Percentiles rank a stretch among this genome's conserved stretches.
Conservation (phyloP, 768 basidiomycete genomes). For the Lentinula sp. region DNA sequence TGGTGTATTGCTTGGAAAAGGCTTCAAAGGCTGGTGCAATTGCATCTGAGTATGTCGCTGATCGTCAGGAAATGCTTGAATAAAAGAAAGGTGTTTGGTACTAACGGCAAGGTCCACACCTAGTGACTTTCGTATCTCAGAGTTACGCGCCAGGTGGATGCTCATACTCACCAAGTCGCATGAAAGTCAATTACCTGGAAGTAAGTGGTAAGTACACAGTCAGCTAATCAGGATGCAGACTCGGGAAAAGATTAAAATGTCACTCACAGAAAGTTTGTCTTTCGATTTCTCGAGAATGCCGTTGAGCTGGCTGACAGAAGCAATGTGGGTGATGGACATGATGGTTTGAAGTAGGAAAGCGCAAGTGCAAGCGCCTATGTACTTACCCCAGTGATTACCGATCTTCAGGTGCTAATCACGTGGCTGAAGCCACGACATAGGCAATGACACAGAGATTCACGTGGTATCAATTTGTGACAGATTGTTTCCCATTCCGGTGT, state of each 20-base stretch:
- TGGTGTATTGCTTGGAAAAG: constrained; percentile 57
- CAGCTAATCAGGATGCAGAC: not conserved
- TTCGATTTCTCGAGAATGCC: constrained; percentile 49
- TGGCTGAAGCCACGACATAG: not conserved
- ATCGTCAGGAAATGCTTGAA: not conserved
- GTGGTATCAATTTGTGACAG: too few species aligned
- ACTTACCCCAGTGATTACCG: not conserved
- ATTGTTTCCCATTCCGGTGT: too few species aligned
- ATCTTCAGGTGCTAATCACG: not conserved
- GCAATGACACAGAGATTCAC: too few species aligned
- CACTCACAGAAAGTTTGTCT: constrained; percentile 57
- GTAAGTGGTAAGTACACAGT: not conserved
- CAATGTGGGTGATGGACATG: constrained; percentile 61
- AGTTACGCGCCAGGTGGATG: not conserved
- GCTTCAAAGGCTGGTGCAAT: constrained; percentile 64
- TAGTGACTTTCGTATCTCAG: constrained; percentile 17
- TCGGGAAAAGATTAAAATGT: not conserved
- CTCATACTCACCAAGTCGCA: constrained; percentile 61
- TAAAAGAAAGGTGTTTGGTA: too few species aligned
- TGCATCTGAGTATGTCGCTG: not conserved
- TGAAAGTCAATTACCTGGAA: constrained; percentile 80
- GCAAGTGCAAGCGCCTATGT: not conserved
- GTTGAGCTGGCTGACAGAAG: constrained; percentile 59
- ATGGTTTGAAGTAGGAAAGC: not conserved
- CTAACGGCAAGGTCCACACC: constrained; percentile 82